Evolutionary conservation across 202 grass and related monocot genomes (phyloP).

Genomic region (Digitaria exilis): DNA sequence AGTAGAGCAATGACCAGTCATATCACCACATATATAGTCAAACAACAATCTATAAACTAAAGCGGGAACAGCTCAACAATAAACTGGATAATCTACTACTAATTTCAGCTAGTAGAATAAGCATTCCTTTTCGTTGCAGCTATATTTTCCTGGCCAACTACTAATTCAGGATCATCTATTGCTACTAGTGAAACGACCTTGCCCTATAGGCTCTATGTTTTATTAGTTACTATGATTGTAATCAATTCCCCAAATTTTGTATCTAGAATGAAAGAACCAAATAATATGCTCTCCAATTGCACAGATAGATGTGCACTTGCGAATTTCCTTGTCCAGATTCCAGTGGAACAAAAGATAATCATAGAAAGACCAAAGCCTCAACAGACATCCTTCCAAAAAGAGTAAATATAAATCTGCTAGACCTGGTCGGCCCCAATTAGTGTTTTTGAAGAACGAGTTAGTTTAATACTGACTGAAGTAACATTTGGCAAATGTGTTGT

Average conservation of each 20-base stretch:
- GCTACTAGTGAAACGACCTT: background rate
- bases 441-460: background rate
- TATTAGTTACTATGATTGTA: background rate
- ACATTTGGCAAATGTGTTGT: conserved; percentile 18
- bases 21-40: background rate
- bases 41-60: background rate
- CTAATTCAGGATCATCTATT: background rate
- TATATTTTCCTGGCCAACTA: background rate
- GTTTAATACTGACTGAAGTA: background rate
- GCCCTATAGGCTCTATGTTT: background rate
- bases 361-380: conserved; percentile 1
- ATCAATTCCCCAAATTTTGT: background rate
- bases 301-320: background rate
- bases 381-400: background rate
- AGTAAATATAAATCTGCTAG: background rate
- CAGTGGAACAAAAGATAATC: background rate
- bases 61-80: background rate
- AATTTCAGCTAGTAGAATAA: background rate
- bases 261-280: conserved; percentile 14
- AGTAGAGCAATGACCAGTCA: background rate
- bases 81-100: background rate
- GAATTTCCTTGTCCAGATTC: background rate
- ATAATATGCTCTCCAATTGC: background rate
- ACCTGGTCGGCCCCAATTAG: background rate
- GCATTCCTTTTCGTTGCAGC: background rate